These are phyloP conservation scores for Sporothrix variecibatus DNA, from an alignment of 2,329 filamentous ascomycete species.

Conservation along the genomic window DNA sequence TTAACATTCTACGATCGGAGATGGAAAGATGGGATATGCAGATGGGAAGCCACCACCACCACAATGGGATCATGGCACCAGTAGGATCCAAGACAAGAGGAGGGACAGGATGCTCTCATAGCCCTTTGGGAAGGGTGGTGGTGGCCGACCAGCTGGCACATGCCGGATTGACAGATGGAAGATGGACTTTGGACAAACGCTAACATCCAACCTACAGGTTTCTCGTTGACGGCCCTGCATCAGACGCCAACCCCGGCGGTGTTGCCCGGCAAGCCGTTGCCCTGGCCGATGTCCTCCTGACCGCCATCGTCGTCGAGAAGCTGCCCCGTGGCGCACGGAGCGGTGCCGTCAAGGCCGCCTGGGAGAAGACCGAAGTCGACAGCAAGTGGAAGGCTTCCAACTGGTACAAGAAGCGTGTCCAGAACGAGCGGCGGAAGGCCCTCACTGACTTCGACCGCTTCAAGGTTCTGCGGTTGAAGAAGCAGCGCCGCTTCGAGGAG, in stretches of 20 bases:
- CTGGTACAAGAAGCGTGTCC: constrained; percentile 92
- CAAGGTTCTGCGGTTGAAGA: constrained; percentile 99
- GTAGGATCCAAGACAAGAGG: neutral
- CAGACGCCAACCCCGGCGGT: constrained; percentile 69
- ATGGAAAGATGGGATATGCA: neutral
- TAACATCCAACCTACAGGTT: constrained; percentile 63
- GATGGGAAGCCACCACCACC: neutral
- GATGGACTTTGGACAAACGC: neutral
- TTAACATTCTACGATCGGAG: constrained; percentile 39
- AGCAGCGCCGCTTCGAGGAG: constrained; percentile 98
- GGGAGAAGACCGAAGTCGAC: constrained; percentile 91
- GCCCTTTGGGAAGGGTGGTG: neutral
- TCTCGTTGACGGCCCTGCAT: constrained; percentile 91
- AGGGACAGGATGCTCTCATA: neutral
- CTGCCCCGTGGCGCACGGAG: constrained; percentile 83
- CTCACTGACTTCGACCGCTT: constrained; percentile 99
- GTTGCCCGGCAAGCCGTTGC: constrained; percentile 85
- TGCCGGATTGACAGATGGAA: neutral
- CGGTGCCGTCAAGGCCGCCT: constrained; percentile 79
- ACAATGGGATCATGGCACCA: neutral
- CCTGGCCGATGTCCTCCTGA: constrained; percentile 83
- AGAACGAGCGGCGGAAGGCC: constrained; percentile 81
- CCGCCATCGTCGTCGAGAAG: constrained; percentile 82
- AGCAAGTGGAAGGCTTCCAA: constrained; percentile 87
- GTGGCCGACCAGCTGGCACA: neutral